Evolutionary conservation across 2,329 filamentous ascomycete species (phyloP), one percentile per base, ranked within the genome.

Genomic region (Dothideomycetes sp.): DNA sequence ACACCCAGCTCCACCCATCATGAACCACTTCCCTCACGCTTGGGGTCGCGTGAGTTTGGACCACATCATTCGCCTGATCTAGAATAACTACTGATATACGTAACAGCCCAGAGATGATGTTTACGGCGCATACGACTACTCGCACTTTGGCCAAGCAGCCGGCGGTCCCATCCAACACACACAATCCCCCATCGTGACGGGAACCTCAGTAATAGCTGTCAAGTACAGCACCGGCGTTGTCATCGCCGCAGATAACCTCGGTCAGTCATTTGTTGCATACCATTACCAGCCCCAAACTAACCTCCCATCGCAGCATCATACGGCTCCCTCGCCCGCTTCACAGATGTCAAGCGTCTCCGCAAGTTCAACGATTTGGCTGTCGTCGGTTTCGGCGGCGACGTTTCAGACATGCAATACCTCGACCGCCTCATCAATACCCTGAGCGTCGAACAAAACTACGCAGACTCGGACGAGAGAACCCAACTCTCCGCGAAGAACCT

Each of bases 391-490:
- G 86, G 87, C 61, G 91, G 91, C 62, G 91, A 98, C 69, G 81
- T 98, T 53, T 94, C 85, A 49, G 91, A 98, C 70, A 96, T 98
- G 91, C 91, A 98, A 71, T 93, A 93, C 70, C 79, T 98, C 51
- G 84, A 94, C 75, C 81, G 91, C 52, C 78, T 94, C 56, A 81
- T 98, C 52, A 81, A 75, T 57, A 82, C 84, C 47, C 81, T 96
- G 53, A 79, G 84, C 60, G 86, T 93, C 62, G 75, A 82, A 61
- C 88, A 96, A 71, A 82, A 86, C 59, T 96, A 98, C 71, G 73
- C 73, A 43, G 58, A 62, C 49, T 61, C 52, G 55, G 51, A 53
- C 36, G 41, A 41, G 10, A 45, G 49, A 37, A 52, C 51, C 27
- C 47, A 56, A 51, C 80, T 98, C 55, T 86, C 83, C 61, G 91